These are phyloP conservation scores for Jimgerdemannia lactiflua DNA, from an alignment of 192 early-diverging fungal genomes.

Conservation along the genomic window DNA sequence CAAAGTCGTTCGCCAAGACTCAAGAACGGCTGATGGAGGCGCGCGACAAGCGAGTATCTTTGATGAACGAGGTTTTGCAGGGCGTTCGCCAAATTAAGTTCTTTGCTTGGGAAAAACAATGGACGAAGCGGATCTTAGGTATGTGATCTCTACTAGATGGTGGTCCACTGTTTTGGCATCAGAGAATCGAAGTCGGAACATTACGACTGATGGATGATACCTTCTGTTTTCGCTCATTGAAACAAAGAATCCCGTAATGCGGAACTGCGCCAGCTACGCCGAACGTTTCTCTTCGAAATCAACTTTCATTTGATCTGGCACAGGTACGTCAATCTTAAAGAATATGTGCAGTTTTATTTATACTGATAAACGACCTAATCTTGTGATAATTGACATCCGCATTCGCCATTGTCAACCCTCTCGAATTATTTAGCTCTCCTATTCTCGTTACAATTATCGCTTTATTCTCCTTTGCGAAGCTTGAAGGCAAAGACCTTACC, in stretches of 20 bases:
- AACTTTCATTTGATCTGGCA: slow-evolving; percentile 29
- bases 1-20: slow-evolving; percentile 32
- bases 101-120: slow-evolving; percentile 51
- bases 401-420: background rate
- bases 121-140: slow-evolving; percentile 23
- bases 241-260: slow-evolving; percentile 9
- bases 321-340: slow-evolving; percentile 36
- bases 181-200: background rate
- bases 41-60: slow-evolving; percentile 64
- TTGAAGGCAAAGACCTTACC: slow-evolving; percentile 57
- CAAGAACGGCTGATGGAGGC: slow-evolving; percentile 62
- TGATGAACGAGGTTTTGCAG: slow-evolving; percentile 69
- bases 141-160: background rate
- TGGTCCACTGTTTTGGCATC: background rate
- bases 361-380: slow-evolving; percentile 7
- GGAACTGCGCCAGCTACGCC: slow-evolving; percentile 20
- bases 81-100: slow-evolving; percentile 64
- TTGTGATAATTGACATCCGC: background rate
- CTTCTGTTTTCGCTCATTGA: background rate
- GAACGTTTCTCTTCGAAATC: slow-evolving; percentile 19
- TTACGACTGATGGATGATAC: too few relatives aligned
- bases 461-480: slow-evolving; percentile 54
- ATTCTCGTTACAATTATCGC: slow-evolving; percentile 59
- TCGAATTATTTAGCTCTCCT: slow-evolving; percentile 27
- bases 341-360: slow-evolving; percentile 23